phyloP scores from a whole-genome alignment of 352 stramenopile species.

The Globisporangium emineosum region DNA sequence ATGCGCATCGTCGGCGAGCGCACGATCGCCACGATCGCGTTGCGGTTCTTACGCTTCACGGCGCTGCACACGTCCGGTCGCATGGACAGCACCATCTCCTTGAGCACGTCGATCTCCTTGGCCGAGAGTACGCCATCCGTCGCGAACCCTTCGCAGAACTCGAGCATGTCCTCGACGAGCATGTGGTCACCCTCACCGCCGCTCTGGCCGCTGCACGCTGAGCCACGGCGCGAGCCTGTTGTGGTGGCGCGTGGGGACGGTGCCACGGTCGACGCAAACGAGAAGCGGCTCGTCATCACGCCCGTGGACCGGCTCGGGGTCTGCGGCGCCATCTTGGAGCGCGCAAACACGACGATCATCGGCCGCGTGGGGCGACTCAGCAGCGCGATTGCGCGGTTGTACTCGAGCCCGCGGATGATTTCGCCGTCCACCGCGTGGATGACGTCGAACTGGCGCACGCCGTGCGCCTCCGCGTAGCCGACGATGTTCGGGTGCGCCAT shows the following conservation, averaged over 20 bases:
- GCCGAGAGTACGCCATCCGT: slow-evolving; percentile 46
- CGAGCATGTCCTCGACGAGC: slow-evolving; percentile 82
- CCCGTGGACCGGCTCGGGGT: slow-evolving; percentile 54
- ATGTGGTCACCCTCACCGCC: slow-evolving; percentile 54
- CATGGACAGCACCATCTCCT: slow-evolving; percentile 77
- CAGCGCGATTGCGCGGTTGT: slow-evolving; percentile 78
- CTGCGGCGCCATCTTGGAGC: slow-evolving; percentile 55
- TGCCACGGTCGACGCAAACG: slow-evolving; percentile 68
- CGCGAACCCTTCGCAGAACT: slow-evolving; percentile 72
- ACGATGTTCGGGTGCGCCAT: slow-evolving; percentile 83
- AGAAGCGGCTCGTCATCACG: slow-evolving; percentile 61
- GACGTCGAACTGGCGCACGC: slow-evolving; percentile 75
- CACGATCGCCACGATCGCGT: slow-evolving; percentile 78
- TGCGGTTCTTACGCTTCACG: slow-evolving; percentile 79
- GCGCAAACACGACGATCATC: slow-evolving; percentile 81
- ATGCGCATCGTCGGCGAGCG: slow-evolving; percentile 80
- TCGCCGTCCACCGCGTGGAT: slow-evolving; percentile 80
- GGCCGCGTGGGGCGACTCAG: slow-evolving; percentile 59
- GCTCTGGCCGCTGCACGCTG: slow-evolving; percentile 41
- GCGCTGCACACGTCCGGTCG: slow-evolving; percentile 69
- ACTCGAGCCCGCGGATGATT: slow-evolving; percentile 74
- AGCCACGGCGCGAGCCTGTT: slow-evolving; percentile 35
- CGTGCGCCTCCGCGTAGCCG: slow-evolving; percentile 77
- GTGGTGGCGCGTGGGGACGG: slow-evolving; percentile 43
- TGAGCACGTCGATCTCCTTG: slow-evolving; percentile 71